Evolutionary conservation across 805 yeast genomes (phyloP).

Genomic region (Debaryomyces tyrocola): DNA sequence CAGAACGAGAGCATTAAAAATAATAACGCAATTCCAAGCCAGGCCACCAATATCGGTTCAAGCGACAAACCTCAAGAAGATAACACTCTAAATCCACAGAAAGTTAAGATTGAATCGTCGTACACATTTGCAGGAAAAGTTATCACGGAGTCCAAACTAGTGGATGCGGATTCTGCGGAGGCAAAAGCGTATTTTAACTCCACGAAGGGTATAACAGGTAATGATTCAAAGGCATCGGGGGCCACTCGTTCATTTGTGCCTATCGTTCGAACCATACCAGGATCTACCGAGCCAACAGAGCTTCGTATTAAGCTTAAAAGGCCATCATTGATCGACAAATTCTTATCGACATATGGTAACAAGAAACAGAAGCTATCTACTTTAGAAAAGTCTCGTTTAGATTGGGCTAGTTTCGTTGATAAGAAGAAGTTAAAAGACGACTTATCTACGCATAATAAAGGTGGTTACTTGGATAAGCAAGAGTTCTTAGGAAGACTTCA

Average conservation of each 20-base stretch:
- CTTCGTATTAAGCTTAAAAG: constrained; percentile 64
- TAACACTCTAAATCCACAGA: constrained; percentile 37
- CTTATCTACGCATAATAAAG: constrained; percentile 75
- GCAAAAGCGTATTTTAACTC: constrained; percentile 78
- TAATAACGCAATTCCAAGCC: background rate
- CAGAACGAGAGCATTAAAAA: background rate
- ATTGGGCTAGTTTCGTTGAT: constrained; percentile 95
- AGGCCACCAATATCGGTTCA: background rate
- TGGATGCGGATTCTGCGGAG: constrained; percentile 76
- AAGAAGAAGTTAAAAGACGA: constrained; percentile 82
- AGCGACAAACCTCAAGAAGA: background rate
- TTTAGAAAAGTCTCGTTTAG: constrained; percentile 86
- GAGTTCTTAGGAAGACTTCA: constrained; percentile 83
- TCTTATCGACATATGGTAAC: constrained; percentile 60
- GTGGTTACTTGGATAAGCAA: constrained; percentile 88
- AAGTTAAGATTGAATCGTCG: constrained; percentile 69
- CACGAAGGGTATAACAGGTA: constrained; percentile 33
- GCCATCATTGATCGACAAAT: constrained; percentile 74
- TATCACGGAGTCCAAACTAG: constrained; percentile 74
- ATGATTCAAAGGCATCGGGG: constrained; percentile 7
- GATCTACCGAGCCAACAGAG: constrained; percentile 32
- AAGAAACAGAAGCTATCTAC: constrained; percentile 80
- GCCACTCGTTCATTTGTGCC: constrained; percentile 29
- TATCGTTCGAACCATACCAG: constrained; percentile 32
- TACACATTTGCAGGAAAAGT: constrained; percentile 90